Evolutionary conservation across 495 filamentous ascomycete genomes (phyloP), one percentile per base, ranked within the genome.

Genomic region (Durotheca rogersii): DNA sequence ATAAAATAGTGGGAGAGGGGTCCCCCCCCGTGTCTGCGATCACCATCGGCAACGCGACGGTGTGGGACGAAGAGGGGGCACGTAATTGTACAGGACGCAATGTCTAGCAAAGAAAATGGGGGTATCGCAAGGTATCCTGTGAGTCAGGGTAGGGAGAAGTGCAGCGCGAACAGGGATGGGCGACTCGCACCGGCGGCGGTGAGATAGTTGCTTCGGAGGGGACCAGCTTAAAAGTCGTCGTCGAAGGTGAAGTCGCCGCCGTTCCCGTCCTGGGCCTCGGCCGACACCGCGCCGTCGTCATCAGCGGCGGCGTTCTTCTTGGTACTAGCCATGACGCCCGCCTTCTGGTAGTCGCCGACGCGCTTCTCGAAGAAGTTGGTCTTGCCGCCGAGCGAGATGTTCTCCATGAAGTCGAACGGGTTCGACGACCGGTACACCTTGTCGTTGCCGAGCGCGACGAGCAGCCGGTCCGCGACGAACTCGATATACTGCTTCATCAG

Each of bases 291-390:
- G n/a, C 60, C 76, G 14, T 81, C 72, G 2, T 76, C 73, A 21
- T 76, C 74, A n/a, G 71, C 61, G 20, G 71, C 61, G 20, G 72
- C 67, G 53, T 76, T 73, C 82, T 96, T 93, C 72, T 90, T 88
- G 65, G 87, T 89, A 75, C 85, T 87, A 55, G 83, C 86, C 90
- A 98, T 97, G 64, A 98, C 93, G 73, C 94, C 93, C 36, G 94
- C 90, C 80, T 98, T 98, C 74, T 98, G 93, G 81, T 98, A 98
- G 67, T 98, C 93, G 72, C 87, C 94, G 31, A 98, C 93, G 51
- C 93, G 87, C 87, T 98, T 98, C 84, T 98, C 93, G 72, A 98
- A 98, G 87, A 98, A 98, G 81, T 98, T 98, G 70, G 93, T 98
- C 86, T 98, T 98, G 72, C 93, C 93, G 19, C 90, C 88, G 21